Evolutionary conservation across 1,139 yeast genomes (phyloP), one percentile per base, ranked within the genome.

Genomic region (Blastobotrys buckinghamii): DNA sequence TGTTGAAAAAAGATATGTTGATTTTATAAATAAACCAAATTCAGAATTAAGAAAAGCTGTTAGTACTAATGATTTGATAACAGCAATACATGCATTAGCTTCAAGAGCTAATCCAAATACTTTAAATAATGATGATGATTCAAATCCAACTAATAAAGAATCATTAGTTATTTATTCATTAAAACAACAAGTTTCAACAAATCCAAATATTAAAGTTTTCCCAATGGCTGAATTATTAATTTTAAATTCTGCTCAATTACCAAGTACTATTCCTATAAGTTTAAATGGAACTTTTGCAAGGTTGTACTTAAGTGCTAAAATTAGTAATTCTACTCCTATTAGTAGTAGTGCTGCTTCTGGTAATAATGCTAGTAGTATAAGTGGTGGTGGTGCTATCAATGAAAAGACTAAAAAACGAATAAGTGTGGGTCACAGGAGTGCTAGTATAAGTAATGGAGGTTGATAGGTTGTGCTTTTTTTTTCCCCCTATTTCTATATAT

Each of bases 141-240:
- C 24, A 5, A 17, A 10, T 27, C 4, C 10, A 6, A 19, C 30
- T 15, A 27, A 35, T 19, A 46, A 59, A 35, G 66, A 64, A 49
- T 54, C 69, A 6, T 42, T 66, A 44, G 46, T 67, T 13, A 45
- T 65, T 36, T 58, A 59, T 40, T 63, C 71, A 0, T 53, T 65
- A 41, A 54, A 63, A 16, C 45, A 49, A n/a, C 32, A 29, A 29
- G 32, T 29, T 10, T 39, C 49, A 26, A 57, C 66, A 2, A 57
- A 63, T 1, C 41, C 54, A 12, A 60, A 55, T n/a, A 52, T 60
- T 0, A 48, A 49, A 12, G 53, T 58, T 6, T 89, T 83, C 65
- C 82, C 84, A n/a, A 69, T 85, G 20, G 80, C 95, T 0, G 96
- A 89, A 60, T 70, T 87, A 35, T 68, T 90, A 13, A 59, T 83